phyloP scores from a whole-genome alignment of 805 yeast species.

The Yamadazyma paraphyllophila region DNA sequence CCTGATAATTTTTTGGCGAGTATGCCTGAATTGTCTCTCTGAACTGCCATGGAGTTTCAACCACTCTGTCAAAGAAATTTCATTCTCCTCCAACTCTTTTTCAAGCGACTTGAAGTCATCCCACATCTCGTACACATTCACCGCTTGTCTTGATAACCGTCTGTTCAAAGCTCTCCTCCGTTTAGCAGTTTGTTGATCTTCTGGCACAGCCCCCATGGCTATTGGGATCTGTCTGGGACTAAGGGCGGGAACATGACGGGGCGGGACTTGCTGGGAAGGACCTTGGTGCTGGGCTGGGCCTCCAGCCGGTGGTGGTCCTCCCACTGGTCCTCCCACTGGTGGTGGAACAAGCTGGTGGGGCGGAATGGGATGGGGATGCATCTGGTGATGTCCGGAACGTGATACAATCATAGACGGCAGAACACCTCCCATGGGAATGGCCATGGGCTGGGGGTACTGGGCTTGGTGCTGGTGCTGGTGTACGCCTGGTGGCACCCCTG shows the following conservation, averaged over 20 bases:
- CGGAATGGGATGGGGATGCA: too few species aligned
- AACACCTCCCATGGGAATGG: too few species aligned
- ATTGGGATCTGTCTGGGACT: background rate
- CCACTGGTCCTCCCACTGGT: background rate
- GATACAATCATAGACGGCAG: too few species aligned
- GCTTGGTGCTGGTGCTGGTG: background rate
- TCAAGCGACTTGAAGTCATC: conserved; percentile 31
- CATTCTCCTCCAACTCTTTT: conserved; percentile 21
- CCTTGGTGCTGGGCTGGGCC: conserved; percentile 1
- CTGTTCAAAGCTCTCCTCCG: conserved; percentile 21
- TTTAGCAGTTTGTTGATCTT: conserved; percentile 10
- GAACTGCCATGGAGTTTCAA: conserved; percentile 28
- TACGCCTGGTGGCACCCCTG: too few species aligned
- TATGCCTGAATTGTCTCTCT: conserved; percentile 29
- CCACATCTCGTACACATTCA: conserved; percentile 32
- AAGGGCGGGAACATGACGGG: background rate
- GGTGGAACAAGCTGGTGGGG: too few species aligned
- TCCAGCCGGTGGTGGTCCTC: conserved; percentile 1
- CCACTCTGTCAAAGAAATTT: conserved; percentile 29
- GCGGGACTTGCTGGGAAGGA: background rate
- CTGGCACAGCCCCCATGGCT: background rate
- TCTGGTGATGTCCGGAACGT: too few species aligned
- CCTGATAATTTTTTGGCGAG: conserved; percentile 25
- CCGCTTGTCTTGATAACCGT: conserved; percentile 27
- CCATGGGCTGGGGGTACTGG: background rate